phyloP scores from a whole-genome alignment of 108 stramenopile genomes.

The Skeletonema tropicum region DNA sequence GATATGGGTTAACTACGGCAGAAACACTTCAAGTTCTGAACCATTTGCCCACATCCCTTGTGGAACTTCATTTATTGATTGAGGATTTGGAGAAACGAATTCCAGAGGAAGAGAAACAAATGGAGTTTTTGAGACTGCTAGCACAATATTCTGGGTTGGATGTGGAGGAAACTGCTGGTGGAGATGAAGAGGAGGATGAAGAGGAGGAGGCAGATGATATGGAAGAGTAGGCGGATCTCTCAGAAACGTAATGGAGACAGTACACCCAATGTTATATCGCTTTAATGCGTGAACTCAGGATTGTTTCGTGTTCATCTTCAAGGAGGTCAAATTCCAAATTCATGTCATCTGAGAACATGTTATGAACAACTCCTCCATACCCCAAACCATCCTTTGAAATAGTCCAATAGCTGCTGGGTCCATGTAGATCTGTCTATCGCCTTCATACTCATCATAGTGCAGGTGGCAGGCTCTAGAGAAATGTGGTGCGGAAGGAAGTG shows the following conservation, averaged over 20 bases:
- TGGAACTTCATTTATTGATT: slow-evolving; percentile 83
- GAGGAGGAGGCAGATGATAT: neutral
- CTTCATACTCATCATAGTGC: slow-evolving; percentile 8
- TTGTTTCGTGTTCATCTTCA: neutral
- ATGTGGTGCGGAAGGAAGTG: too few relatives aligned
- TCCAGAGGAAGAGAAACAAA: slow-evolving; percentile 63
- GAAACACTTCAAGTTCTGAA: slow-evolving; percentile 84
- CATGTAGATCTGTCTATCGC: slow-evolving; percentile 29
- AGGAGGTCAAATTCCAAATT: slow-evolving; percentile 1
- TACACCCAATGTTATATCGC: neutral
- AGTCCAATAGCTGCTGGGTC: slow-evolving; percentile 51
- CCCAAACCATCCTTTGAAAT: slow-evolving; percentile 52
- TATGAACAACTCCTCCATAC: slow-evolving; percentile 46
- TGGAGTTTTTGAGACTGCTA: slow-evolving; percentile 63
- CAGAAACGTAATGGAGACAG: neutral
- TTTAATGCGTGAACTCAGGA: neutral
- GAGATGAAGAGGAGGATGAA: neutral
- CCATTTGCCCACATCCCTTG: slow-evolving; percentile 78
- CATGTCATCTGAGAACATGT: slow-evolving; percentile 14
- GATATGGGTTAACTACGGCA: slow-evolving; percentile 73
- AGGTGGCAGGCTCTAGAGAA: too few relatives aligned
- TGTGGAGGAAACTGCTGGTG: slow-evolving; percentile 11
- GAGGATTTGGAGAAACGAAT: slow-evolving; percentile 67
- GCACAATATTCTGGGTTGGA: slow-evolving; percentile 49
- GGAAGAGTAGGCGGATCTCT: slow-evolving; percentile 1